Evolutionary conservation across 306 rosid species (phyloP).

Genomic region (Vachellia pachyceras): DNA sequence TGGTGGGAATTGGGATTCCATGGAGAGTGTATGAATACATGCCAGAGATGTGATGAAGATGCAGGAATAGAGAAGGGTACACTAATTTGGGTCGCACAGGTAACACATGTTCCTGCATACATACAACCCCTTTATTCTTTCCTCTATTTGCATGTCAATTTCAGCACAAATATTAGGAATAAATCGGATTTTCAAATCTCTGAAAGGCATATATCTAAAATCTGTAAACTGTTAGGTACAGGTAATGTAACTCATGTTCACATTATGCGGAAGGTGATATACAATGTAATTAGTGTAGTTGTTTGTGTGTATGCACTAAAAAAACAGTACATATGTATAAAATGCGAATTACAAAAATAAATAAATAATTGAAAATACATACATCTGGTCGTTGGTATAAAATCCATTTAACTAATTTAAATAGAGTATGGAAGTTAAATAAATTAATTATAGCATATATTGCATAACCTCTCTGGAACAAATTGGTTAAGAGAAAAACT

Average conservation of each 20-base stretch:
- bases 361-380: not conserved
- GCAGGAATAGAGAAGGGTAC: not conserved
- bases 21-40: not conserved
- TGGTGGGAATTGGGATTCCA: not conserved
- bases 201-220: not conserved
- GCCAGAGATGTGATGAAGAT: too few relatives aligned
- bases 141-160: conserved; percentile 3
- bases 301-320: too few relatives aligned
- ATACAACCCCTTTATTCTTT: conserved; percentile 17
- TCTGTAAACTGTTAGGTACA: not conserved
- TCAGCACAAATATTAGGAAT: not conserved
- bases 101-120: not conserved
- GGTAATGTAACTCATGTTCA: not conserved
- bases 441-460: too few relatives aligned
- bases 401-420: too few relatives aligned
- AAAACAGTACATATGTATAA: too few relatives aligned
- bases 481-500: too few relatives aligned
- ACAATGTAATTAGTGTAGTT: not conserved
- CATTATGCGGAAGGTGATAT: not conserved
- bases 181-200: not conserved
- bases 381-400: too few relatives aligned
- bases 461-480: too few relatives aligned
- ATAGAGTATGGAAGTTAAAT: too few relatives aligned
- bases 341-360: not conserved
- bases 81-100: conserved; percentile 25